Evolutionary conservation across 192 early-diverging fungal genomes (phyloP).

Genomic region (Kickxella alabastrina): DNA sequence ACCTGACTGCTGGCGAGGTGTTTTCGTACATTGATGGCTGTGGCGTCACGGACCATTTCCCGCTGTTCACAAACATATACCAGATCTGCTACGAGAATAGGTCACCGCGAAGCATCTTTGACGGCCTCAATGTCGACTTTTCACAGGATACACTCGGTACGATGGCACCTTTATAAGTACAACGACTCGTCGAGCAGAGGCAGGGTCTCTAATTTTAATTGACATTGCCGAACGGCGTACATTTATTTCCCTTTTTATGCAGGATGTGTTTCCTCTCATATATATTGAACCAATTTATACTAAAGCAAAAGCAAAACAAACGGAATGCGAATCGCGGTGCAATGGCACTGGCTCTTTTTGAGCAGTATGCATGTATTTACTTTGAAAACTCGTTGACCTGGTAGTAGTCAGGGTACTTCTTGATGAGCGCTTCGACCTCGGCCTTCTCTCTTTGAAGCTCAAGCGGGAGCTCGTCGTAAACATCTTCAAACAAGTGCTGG

Average conservation of each 20-base stretch:
- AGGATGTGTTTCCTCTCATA: no score
- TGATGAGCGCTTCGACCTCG: constrained; percentile 73
- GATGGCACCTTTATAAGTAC: no score
- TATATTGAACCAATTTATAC: no score
- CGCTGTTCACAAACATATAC: constrained; percentile 94
- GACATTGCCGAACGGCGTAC: no score
- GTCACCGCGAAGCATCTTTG: constrained; percentile 63
- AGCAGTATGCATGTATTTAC: no score
- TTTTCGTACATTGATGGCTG: constrained; percentile 70
- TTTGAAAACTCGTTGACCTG: constrained; percentile 51
- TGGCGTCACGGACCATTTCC: constrained; percentile 67
- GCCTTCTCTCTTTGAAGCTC: constrained; percentile 73
- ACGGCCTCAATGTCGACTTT: constrained; percentile 50
- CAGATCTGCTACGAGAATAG: constrained; percentile 79
- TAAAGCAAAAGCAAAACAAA: no score
- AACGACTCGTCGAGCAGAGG: no score
- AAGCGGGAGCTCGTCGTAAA: constrained; percentile 82
- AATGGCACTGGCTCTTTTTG: no score
- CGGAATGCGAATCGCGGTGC: no score
- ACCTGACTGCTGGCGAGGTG: constrained; percentile 84
- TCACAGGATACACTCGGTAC: constrained; percentile 34
- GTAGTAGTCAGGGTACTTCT: constrained; percentile 85
- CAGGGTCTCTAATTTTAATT: no score
- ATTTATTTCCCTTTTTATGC: no score
- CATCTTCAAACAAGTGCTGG: constrained; percentile 85